phyloP scores from a whole-genome alignment of 441 rosid species.

The Corymbia calophylla region DNA sequence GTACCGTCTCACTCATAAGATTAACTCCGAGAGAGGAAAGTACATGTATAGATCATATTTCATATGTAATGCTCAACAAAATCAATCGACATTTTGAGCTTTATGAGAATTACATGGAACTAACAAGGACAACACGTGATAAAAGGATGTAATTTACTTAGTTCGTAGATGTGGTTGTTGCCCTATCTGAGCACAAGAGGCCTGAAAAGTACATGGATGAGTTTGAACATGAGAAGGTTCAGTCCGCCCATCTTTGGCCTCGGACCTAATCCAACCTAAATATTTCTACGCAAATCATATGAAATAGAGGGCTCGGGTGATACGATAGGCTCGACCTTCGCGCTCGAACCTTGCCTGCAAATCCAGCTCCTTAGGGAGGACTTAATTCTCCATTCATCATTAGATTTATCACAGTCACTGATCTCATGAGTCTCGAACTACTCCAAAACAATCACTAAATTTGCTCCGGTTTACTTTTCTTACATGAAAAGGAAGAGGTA shows the following conservation, averaged over 20 bases:
- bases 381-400: neutral
- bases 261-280: neutral
- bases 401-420: neutral
- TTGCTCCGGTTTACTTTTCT: no score
- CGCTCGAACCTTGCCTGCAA: neutral
- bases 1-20: neutral
- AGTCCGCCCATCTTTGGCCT: neutral
- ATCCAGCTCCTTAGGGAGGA: neutral
- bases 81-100: no score
- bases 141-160: neutral
- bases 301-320: neutral
- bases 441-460: neutral
- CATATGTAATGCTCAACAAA: neutral
- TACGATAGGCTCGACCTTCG: neutral
- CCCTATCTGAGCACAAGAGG: neutral
- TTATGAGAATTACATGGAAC: neutral
- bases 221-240: neutral
- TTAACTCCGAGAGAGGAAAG: neutral
- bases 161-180: neutral
- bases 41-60: neutral
- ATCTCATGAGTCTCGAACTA: neutral
- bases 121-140: neutral
- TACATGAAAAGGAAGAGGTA: no score
- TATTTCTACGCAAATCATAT: neutral
- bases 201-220: neutral